Base-by-base conservation (phyloP, 306 rosid genomes). In the Glycine soja region DNA sequence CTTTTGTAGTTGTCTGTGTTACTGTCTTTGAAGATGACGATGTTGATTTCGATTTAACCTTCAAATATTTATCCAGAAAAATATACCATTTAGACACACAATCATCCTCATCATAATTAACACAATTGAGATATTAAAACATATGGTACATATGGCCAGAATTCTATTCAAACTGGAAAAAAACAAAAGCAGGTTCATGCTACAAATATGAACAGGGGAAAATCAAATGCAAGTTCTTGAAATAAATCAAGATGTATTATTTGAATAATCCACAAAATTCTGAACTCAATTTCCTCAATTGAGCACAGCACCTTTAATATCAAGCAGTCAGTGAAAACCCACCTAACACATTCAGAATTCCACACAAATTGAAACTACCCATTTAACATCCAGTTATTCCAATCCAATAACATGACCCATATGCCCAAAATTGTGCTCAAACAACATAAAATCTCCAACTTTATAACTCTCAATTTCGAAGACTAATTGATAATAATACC, bases 41-140 rank as follows among this genome's bases (percentile, higher is more conserved):
- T 19, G 78, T 74, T 7, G 83, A 59, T 85, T 83, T 91, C 8
- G 86, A 75, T 78, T 92, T 94, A 12, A 87, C 94, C 98, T 24
- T 24, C 30, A 0, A 24, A 24, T 24, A 24, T 24, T 24, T 24
- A 24, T 24, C 30, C 30, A 24, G 30, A 24, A 24, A 24, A 24
- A 24, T 24, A 24, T 2, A 24, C 30, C 30, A 24, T 24, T 24
- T 24, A 24, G 30, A 24, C 30, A 1, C 30, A 24, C 30, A 24
- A 24, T 24, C 30, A 24, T 24, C 30, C 30, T 24, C 30, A 24
- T 24, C 30, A 24, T 24, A 24, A 24, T 24, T 34, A 80, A 78
- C 10, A 76, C 36, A 79, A 54, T 30, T 57, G 19, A 82, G 52
- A 62, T 18, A 69, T 38, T 16, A 43, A 38, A 62, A 38, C 13